Evolutionary conservation across 768 basidiomycete species (phyloP).

Genomic region (Leccinum arenicola): DNA sequence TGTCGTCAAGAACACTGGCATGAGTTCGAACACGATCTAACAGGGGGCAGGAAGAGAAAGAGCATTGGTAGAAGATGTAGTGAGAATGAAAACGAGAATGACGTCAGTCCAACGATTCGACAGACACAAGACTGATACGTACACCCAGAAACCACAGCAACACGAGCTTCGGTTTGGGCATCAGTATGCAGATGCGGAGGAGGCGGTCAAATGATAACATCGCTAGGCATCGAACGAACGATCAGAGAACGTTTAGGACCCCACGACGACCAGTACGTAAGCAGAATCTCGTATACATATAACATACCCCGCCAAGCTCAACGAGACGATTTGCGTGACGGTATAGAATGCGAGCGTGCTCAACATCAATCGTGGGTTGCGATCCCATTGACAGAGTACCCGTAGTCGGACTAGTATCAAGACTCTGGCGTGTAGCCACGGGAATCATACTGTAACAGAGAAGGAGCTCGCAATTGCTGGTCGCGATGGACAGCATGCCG

Average conservation of each 20-base stretch:
- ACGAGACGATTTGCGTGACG: conserved; percentile 26
- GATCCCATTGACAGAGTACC: conserved; percentile 34
- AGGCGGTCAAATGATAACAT: conserved; percentile 8
- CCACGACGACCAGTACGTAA: conserved; percentile 19
- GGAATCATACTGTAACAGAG: not conserved
- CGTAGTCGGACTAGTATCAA: conserved; percentile 40
- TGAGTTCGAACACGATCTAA: conserved; percentile 31
- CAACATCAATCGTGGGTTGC: conserved; percentile 26
- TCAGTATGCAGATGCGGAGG: conserved; percentile 23
- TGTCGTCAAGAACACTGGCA: conserved; percentile 27
- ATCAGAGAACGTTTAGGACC: not conserved
- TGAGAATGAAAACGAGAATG: not conserved
- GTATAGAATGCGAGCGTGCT: conserved; percentile 31
- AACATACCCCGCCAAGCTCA: conserved; percentile 25
- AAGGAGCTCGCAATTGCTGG: conserved; percentile 34
- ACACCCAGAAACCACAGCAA: conserved; percentile 32
- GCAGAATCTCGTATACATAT: conserved; percentile 20
- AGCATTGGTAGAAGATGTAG: no score
- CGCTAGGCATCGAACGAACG: conserved; percentile 9
- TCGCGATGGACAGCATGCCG: conserved; percentile 21
- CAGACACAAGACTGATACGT: not conserved
- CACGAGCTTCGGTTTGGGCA: conserved; percentile 17
- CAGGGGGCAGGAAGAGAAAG: not conserved
- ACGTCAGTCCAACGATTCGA: not conserved
- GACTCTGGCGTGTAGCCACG: conserved; percentile 16